phyloP scores from a whole-genome alignment of 1,139 yeast species.

The Pneumocystis oryctolagi region DNA sequence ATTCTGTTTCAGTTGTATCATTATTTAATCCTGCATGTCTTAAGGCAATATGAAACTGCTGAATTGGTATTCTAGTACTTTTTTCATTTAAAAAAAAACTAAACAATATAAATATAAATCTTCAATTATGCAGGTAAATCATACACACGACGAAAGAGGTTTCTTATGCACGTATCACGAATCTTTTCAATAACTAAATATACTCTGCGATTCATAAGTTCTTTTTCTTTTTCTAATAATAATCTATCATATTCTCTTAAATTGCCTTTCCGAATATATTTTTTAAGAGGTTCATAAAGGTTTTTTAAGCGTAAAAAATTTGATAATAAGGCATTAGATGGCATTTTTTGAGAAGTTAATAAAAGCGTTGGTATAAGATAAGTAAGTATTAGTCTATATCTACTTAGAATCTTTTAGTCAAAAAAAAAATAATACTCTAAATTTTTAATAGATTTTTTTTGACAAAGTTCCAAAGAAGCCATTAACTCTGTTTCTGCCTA shows the following conservation, averaged over 20 bases:
- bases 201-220: slow-evolving; percentile 45
- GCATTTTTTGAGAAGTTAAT: not conserved
- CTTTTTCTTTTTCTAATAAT: slow-evolving; percentile 32
- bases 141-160: slow-evolving; percentile 32
- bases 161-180: slow-evolving; percentile 35
- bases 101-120: slow-evolving; percentile 21
- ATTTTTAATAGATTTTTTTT: slow-evolving; percentile 16
- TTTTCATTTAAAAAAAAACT: slow-evolving; percentile 21
- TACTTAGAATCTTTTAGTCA: not conserved
- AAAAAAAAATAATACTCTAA: slow-evolving; percentile 22
- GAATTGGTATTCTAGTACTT: slow-evolving; percentile 34
- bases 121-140: not conserved
- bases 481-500: slow-evolving; percentile 36
- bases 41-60: slow-evolving; percentile 36
- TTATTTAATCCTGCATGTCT: slow-evolving; percentile 22
- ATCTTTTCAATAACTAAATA: slow-evolving; percentile 47
- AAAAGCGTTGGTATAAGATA: not conserved
- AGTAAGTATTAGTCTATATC: not conserved
- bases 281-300: slow-evolving; percentile 38
- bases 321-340: not conserved
- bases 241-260: slow-evolving; percentile 34
- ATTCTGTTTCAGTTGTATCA: slow-evolving; percentile 35
- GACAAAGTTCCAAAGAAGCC: slow-evolving; percentile 33
- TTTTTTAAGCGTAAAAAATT: not conserved
- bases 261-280: slow-evolving; percentile 42